Evolutionary conservation across 306 rosid genomes (phyloP).

Genomic region (Morella rubra): DNA sequence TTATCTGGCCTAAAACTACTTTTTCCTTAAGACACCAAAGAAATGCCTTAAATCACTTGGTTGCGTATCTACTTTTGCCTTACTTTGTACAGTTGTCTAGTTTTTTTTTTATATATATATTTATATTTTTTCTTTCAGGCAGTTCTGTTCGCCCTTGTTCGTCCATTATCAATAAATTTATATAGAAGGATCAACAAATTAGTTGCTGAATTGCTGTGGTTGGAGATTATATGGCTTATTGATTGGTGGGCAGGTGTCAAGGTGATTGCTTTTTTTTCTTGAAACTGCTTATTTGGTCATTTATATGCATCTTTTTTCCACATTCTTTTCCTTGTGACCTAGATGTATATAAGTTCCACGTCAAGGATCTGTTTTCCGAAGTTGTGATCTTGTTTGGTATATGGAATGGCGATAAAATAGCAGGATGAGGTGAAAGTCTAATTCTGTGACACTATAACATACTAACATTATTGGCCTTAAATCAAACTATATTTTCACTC

Average conservation of each 20-base stretch:
- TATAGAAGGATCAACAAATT: conserved; percentile 67
- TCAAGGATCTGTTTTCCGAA: neutral
- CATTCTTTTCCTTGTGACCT: neutral
- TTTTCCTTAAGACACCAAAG: no score
- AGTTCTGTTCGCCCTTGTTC: conserved; percentile 54
- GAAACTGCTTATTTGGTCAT: neutral
- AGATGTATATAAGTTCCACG: neutral
- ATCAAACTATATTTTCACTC: neutral
- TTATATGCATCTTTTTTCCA: conserved; percentile 4
- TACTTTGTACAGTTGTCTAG: neutral
- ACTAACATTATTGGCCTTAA: neutral
- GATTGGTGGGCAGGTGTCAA: conserved; percentile 92
- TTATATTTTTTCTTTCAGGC: conserved; percentile 42
- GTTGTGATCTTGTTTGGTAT: neutral
- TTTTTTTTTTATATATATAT: neutral
- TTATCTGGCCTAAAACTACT: no score
- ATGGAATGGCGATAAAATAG: neutral
- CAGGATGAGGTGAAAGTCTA: neutral
- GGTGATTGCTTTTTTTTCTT: conserved; percentile 42
- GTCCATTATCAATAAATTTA: conserved; percentile 59
- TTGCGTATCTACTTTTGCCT: neutral
- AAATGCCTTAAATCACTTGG: neutral
- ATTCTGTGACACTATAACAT: neutral
- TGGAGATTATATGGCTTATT: conserved; percentile 78
- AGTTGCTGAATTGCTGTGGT: conserved; percentile 74